phyloP scores from a whole-genome alignment of 179 eudicot genomes.

The Beta corolliflora region DNA sequence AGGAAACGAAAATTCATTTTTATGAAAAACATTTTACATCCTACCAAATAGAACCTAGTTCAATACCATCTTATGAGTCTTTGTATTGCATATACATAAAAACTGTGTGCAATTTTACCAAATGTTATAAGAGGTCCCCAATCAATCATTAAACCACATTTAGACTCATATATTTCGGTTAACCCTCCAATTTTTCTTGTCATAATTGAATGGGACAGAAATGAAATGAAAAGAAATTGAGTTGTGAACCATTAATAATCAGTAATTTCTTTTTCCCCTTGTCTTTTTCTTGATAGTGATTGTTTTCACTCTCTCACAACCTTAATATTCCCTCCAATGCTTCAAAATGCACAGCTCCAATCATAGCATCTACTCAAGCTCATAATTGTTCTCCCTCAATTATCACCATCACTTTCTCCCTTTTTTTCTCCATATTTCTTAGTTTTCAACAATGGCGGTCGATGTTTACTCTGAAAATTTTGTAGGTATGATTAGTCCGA shows the following conservation, averaged over 20 bases:
- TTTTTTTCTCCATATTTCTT: not conserved
- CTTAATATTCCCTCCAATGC: conserved; percentile 32
- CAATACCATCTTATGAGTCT: no score
- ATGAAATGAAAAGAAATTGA: not conserved
- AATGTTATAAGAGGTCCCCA: no score
- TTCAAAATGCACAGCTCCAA: conserved; percentile 19
- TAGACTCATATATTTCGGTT: not conserved
- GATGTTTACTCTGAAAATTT: conserved; percentile 60
- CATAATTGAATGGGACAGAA: not conserved
- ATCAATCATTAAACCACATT: no score
- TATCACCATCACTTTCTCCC: not conserved
- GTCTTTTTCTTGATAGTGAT: conserved; percentile 7
- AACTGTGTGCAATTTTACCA: no score
- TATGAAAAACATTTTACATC: no score
- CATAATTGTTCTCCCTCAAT: conserved; percentile 11
- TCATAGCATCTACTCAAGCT: conserved; percentile 24
- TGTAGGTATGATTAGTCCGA: conserved; percentile 56
- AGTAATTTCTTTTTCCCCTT: not conserved
- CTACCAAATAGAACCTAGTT: no score
- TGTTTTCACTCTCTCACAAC: conserved; percentile 15
- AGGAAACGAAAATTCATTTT: no score
- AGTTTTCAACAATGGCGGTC: conserved; percentile 55
- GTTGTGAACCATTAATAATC: not conserved
- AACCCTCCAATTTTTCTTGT: not conserved
- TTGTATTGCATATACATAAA: no score